Percentiles rank a stretch among this genome's conserved stretches.
Evolutionary conservation across 2,329 filamentous ascomycete species (phyloP).

Genomic region (Pestalotiopsis sp.): DNA sequence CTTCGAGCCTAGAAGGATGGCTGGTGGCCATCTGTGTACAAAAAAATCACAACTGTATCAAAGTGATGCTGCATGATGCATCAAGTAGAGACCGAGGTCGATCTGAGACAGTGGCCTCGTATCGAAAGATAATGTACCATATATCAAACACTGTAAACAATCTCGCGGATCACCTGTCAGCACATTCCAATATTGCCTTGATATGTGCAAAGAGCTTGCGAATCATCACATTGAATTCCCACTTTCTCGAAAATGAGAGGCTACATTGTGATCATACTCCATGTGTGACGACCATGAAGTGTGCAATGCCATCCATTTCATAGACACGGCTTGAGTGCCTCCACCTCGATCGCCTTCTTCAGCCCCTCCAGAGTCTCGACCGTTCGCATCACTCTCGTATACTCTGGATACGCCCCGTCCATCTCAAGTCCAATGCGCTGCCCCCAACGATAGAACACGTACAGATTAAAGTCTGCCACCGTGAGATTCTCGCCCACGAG

Average conservation of each 20-base stretch:
- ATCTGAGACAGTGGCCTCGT: conserved; percentile 2
- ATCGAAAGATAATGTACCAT: conserved; percentile 11
- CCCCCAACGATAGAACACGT: conserved; percentile 25
- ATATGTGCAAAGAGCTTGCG: background rate
- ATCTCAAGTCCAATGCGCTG: conserved; percentile 15
- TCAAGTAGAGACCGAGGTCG: background rate
- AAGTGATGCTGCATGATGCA: background rate
- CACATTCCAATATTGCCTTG: background rate
- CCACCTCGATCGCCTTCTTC: conserved; percentile 11
- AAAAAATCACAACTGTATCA: conserved; percentile 4
- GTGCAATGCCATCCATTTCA: background rate
- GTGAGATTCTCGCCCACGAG: conserved; percentile 23
- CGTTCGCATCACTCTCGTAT: conserved; percentile 14
- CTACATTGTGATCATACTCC: background rate
- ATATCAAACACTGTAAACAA: conserved; percentile 2
- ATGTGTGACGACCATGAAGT: background rate
- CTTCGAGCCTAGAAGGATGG: background rate
- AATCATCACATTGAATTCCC: background rate
- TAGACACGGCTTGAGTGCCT: background rate
- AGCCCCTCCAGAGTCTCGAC: conserved; percentile 19
- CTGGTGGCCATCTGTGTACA: conserved; percentile 2
- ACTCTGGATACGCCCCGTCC: conserved; percentile 19
- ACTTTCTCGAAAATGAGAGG: background rate
- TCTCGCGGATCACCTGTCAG: background rate
- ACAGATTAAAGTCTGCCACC: conserved; percentile 25